These are phyloP conservation scores for Solanum lycopersicoides DNA, from an alignment of 257 asterid species.

Conservation along the genomic window DNA sequence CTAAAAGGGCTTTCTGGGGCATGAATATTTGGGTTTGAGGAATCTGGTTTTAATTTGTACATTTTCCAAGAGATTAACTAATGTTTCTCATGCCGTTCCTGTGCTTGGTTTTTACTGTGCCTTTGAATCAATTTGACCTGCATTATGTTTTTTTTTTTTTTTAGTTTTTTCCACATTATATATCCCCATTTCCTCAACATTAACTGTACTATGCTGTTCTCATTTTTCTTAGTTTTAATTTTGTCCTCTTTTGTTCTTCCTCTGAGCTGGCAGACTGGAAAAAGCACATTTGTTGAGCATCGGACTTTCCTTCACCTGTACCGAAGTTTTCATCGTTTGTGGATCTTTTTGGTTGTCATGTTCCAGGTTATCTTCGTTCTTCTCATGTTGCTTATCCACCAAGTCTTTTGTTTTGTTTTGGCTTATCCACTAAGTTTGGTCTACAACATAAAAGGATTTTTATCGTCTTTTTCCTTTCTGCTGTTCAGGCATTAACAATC, in stretches of 20 bases:
- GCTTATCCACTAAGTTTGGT: not conserved
- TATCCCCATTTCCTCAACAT: not conserved
- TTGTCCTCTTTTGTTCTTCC: not conserved
- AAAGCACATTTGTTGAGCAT: conserved; percentile 96
- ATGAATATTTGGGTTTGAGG: not conserved
- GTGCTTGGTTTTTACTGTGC: not conserved
- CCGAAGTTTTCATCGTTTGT: conserved; percentile 95
- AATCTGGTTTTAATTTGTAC: not conserved
- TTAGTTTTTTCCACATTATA: not conserved
- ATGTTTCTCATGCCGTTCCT: not conserved
- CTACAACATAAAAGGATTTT: not conserved
- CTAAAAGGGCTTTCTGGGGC: not conserved
- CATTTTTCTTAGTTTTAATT: not conserved
- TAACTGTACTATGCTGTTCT: not conserved
- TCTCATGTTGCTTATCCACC: not conserved
- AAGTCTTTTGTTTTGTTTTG: not conserved
- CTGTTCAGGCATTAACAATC: conserved; percentile 64
- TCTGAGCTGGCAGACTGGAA: conserved; percentile 56
- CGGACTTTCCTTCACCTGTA: conserved; percentile 89
- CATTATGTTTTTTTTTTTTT: not conserved
- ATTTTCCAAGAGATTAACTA: not conserved
- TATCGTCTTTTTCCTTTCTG: not conserved
- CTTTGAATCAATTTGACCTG: not conserved
- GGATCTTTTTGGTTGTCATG: conserved; percentile 87
- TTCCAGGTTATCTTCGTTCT: conserved; percentile 58